phyloP scores from a whole-genome alignment of 2,329 filamentous ascomycete species.

The Exophiala mesophila region DNA sequence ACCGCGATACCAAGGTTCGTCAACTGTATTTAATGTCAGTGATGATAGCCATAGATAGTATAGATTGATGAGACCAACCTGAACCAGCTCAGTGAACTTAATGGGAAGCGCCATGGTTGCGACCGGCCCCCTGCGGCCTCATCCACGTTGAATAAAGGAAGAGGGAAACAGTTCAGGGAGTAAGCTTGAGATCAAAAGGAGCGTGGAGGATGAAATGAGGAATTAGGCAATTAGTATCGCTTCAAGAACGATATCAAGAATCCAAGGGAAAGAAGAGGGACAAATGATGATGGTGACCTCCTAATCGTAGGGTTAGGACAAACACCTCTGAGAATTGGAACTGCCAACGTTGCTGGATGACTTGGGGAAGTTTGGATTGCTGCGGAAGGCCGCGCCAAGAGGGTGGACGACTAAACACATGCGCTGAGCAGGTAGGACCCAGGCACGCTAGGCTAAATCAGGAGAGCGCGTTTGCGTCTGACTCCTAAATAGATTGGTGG shows the following conservation, averaged over 20 bases:
- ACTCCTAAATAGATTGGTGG: no score
- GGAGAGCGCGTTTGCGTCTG: no score
- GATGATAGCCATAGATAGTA: conserved; percentile 30
- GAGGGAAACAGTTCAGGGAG: conserved; percentile 4
- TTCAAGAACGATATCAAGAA: conserved; percentile 10
- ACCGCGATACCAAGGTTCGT: conserved; percentile 51
- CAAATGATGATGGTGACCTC: conserved; percentile 1
- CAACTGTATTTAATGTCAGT: conserved; percentile 40
- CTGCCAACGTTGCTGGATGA: not conserved
- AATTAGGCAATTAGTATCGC: conserved; percentile 7
- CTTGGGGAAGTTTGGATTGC: not conserved
- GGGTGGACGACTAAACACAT: no score
- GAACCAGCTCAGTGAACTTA: conserved; percentile 87
- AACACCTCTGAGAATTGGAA: not conserved
- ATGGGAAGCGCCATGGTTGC: conserved; percentile 66
- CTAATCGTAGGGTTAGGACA: not conserved
- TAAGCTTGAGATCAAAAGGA: conserved; percentile 15
- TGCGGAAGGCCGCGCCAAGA: not conserved
- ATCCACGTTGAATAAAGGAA: conserved; percentile 20
- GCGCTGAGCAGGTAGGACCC: no score
- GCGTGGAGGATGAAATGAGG: conserved; percentile 15
- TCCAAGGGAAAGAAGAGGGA: not conserved
- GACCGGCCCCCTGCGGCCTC: conserved; percentile 28
- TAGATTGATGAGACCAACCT: conserved; percentile 48
- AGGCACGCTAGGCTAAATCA: no score